A percentile compares a stretch with the other conserved stretches of the same genome.
phyloP scores from a whole-genome alignment of 805 yeast genomes.

The Wickerhamiella australiensis region DNA sequence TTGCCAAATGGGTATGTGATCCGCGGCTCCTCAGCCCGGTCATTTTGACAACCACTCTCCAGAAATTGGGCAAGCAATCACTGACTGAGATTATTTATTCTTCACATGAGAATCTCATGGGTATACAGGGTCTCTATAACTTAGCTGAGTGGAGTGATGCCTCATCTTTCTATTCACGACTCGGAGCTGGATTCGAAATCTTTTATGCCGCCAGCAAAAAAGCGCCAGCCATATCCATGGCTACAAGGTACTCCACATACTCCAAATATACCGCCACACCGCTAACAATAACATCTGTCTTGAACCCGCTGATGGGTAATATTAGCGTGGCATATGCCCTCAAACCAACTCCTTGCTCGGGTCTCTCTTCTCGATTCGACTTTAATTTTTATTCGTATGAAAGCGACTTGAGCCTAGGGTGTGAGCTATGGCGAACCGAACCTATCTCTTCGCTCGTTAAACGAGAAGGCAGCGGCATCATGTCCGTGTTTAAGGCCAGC shows the following conservation, averaged over 20 bases:
- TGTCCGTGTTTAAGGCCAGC: slow-evolving; percentile 62
- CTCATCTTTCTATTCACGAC: slow-evolving; percentile 35
- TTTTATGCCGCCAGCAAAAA: slow-evolving; percentile 78
- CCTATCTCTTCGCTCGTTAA: slow-evolving; percentile 17
- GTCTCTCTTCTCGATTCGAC: slow-evolving; percentile 74
- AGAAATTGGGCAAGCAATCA: slow-evolving; percentile 28
- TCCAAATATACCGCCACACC: slow-evolving; percentile 84
- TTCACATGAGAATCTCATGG: slow-evolving; percentile 71
- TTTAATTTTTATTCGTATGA: slow-evolving; percentile 85
- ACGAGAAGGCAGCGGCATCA: background rate
- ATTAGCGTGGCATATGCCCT: slow-evolving; percentile 79
- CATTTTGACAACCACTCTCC: slow-evolving; percentile 27
- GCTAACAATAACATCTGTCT: slow-evolving; percentile 69
- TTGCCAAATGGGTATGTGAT: slow-evolving; percentile 65
- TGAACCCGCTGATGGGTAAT: slow-evolving; percentile 85
- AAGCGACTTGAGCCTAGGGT: slow-evolving; percentile 74
- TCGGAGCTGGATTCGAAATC: slow-evolving; percentile 69
- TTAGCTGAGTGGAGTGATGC: slow-evolving; percentile 31
- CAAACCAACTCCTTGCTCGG: slow-evolving; percentile 54
- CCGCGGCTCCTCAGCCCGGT: slow-evolving; percentile 42
- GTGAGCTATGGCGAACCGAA: slow-evolving; percentile 58
- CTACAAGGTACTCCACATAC: slow-evolving; percentile 72
- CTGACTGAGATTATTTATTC: slow-evolving; percentile 74
- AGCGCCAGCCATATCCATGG: slow-evolving; percentile 83
- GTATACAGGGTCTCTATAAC: slow-evolving; percentile 68